Conservation (phyloP, 306 rosid species). For the Urtica urens region DNA sequence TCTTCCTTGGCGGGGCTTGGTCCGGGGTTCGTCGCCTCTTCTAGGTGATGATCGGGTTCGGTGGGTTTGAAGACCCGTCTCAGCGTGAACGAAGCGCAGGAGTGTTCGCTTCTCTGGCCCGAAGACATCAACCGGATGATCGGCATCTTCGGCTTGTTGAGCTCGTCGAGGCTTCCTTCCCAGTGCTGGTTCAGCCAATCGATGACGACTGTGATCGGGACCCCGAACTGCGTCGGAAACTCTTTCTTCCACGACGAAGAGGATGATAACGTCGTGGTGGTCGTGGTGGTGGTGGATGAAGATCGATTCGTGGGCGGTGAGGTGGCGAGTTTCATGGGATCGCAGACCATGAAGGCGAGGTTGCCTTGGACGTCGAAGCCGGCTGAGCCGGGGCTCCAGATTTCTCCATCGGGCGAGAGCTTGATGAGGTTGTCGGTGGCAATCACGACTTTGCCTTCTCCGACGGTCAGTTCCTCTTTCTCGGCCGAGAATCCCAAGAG, state of each 20-base stretch:
- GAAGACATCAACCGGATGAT: constrained; percentile 81
- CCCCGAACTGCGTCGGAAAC: constrained; percentile 79
- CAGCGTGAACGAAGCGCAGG: constrained; percentile 71
- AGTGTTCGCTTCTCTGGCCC: constrained; percentile 79
- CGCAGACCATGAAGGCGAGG: constrained; percentile 95
- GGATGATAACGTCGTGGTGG: constrained; percentile 66
- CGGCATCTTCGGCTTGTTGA: constrained; percentile 85
- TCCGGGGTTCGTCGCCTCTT: constrained; percentile 51
- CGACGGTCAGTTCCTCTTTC: constrained; percentile 61
- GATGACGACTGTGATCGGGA: constrained; percentile 78
- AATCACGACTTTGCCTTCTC: constrained; percentile 90
- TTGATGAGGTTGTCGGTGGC: constrained; percentile 96
- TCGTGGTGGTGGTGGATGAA: constrained; percentile 63
- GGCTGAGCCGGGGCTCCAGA: constrained; percentile 88
- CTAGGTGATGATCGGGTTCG: constrained; percentile 41
- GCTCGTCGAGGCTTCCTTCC: constrained; percentile 97
- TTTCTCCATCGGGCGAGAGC: constrained; percentile 70
- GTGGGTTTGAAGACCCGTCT: constrained; percentile 78
- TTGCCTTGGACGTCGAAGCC: constrained; percentile 88
- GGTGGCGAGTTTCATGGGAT: constrained; percentile 95
- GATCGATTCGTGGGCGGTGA: constrained; percentile 86
- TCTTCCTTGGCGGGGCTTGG: constrained; percentile 41
- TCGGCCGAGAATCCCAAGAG: constrained; percentile 72
- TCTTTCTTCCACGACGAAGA: constrained; percentile 83
- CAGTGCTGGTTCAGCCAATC: constrained; percentile 99